Base-by-base conservation (phyloP, 192 early-diverging fungal species). In the Gigaspora rosea region DNA sequence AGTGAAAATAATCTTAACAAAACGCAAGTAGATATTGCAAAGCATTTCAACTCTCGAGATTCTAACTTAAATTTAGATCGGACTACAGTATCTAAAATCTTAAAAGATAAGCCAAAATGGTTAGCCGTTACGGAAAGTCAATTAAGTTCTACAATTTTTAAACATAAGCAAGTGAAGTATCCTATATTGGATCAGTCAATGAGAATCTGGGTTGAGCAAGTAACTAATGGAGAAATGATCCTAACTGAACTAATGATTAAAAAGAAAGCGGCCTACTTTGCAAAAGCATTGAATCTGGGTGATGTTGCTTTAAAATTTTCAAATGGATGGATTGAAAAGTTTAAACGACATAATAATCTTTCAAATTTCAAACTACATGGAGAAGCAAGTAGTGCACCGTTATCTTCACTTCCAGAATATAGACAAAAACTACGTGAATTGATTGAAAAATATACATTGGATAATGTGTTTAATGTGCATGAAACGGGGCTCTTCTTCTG, bases 301-400 rank as follows among this genome's bases (percentile, higher is more conserved):
- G 47, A 50, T 41, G 41, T 50, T 69, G 20, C 18, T 1, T 50
- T 71, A 46, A 49, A 49, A 33, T 71, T 71, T 71, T 71, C 12
- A 32, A 71, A 50, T 33, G 69, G 49, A 1, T 71, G 22, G 69
- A 51, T 71, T 2, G 4, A 2, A 50, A 27, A 51, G 7, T 71
- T 71, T 54, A 71, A 71, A 36, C 4, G 1, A 50, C 3, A 4
- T 51, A 50, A 71, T 36, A 54, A 71, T 52, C 15, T 71, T 32
- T 27, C 5, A 13, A 71, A 52, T n/a, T 8, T 33, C 16, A 13
- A 15, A 12, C 13, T 27, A 32, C 69, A 71, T 71, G 10, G n/a
- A 33, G 69, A 71, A 32, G 32, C 22, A 16, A 22, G 27, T 18
- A 33, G 11, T 33, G 49, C 49, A 1, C 11, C 4, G 2, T 18